phyloP scores from a whole-genome alignment of 202 grass and related monocot genomes.

The Brachypodium distachyon region DNA sequence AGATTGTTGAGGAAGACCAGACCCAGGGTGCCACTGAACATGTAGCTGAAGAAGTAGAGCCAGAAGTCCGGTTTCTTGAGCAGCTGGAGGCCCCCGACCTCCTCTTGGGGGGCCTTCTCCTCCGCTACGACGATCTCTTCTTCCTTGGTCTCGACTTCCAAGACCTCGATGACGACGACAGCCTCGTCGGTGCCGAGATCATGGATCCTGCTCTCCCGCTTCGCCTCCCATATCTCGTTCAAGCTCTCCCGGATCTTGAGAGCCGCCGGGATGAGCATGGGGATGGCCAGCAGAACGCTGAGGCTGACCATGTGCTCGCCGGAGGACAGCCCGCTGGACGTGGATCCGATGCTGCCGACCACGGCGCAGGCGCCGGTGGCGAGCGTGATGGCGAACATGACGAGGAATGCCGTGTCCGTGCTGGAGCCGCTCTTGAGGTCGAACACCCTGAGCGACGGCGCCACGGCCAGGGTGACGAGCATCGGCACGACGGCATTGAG shows the following conservation, averaged over 20 bases:
- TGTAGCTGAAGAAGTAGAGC: constrained; percentile 98
- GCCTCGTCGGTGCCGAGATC: constrained; percentile 33
- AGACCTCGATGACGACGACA: not conserved
- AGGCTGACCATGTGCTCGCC: constrained; percentile 64
- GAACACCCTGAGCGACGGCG: constrained; percentile 51
- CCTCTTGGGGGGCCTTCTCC: constrained; percentile 25
- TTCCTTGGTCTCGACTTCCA: constrained; percentile 6
- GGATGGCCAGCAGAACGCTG: constrained; percentile 45
- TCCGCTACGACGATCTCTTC: not conserved
- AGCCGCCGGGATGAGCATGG: constrained; percentile 50
- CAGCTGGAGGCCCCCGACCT: constrained; percentile 65
- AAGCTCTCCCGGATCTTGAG: constrained; percentile 53
- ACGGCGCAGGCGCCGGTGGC: constrained; percentile 76
- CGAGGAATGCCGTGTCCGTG: constrained; percentile 45
- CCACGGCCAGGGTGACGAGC: constrained; percentile 55
- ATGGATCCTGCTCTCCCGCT: constrained; percentile 74
- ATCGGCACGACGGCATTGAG: constrained; percentile 80
- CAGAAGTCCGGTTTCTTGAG: constrained; percentile 70
- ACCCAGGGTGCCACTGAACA: constrained; percentile 91
- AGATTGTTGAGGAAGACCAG: constrained; percentile 96
- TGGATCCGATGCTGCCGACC: constrained; percentile 62
- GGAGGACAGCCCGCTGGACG: constrained; percentile 40
- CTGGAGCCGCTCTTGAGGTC: constrained; percentile 1
- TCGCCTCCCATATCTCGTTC: constrained; percentile 38
- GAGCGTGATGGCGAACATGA: constrained; percentile 85